Evolutionary conservation across 106 monocot genomes (phyloP).

Genomic region (Acorus calamus): DNA sequence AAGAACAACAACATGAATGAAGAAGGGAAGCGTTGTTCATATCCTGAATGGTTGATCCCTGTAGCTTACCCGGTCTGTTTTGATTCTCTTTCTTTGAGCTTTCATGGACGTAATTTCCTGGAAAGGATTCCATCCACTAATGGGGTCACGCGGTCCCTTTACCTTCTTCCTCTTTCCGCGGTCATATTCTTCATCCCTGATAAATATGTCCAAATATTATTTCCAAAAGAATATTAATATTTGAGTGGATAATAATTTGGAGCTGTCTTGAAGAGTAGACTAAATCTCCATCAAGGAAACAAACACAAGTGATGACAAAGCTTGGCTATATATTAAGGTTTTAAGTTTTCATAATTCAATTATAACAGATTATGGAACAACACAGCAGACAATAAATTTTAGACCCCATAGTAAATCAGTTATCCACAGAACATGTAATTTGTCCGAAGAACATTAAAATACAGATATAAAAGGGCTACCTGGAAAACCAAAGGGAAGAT

Average conservation of each 20-base stretch:
- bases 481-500: too few relatives aligned
- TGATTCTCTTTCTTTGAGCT: slow-evolving; percentile 18
- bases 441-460: too few relatives aligned
- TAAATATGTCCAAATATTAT: too few relatives aligned
- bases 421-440: too few relatives aligned
- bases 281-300: background rate
- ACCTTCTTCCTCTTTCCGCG: slow-evolving; percentile 79
- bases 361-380: too few relatives aligned
- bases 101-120: slow-evolving; percentile 42
- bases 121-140: slow-evolving; percentile 54
- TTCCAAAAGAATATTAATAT: background rate
- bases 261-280: slow-evolving; percentile 1
- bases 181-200: slow-evolving; percentile 85
- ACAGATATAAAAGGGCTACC: too few relatives aligned
- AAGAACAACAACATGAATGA: too few relatives aligned
- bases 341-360: too few relatives aligned
- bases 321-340: too few relatives aligned
- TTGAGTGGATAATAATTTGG: background rate
- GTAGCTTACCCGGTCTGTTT: slow-evolving; percentile 9
- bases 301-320: too few relatives aligned
- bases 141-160: slow-evolving; percentile 20
- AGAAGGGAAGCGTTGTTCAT: slow-evolving; percentile 8
- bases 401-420: too few relatives aligned
- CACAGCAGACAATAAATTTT: too few relatives aligned
- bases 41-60: slow-evolving; percentile 55